A percentile compares a stretch with the other conserved stretches of the same genome.
Conservation (phyloP, 345 rosid genomes). For the Linum lewisii region DNA sequence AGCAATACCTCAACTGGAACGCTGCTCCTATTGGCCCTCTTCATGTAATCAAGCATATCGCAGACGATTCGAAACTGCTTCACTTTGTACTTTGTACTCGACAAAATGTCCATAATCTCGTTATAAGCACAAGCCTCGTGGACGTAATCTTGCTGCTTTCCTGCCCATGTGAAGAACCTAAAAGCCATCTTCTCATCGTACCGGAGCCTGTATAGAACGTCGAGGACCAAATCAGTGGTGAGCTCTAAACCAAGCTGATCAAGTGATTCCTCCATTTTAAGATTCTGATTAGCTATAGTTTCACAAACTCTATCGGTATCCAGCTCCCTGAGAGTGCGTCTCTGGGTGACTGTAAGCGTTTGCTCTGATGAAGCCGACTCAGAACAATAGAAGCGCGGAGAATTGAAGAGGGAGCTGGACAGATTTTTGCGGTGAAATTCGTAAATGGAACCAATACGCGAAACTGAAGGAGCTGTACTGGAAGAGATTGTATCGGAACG, state of each 20-base stretch:
- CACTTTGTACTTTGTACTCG: conserved; percentile 71
- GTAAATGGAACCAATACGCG: neutral
- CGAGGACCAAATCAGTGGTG: conserved; percentile 48
- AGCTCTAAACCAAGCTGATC: conserved; percentile 38
- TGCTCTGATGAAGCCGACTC: neutral
- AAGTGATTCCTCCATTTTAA: conserved; percentile 53
- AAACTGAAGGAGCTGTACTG: neutral
- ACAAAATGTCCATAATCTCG: conserved; percentile 70
- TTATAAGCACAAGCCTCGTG: conserved; percentile 60
- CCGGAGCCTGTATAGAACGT: conserved; percentile 55
- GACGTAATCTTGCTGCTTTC: conserved; percentile 40
- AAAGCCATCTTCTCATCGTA: conserved; percentile 69
- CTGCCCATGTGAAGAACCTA: conserved; percentile 81
- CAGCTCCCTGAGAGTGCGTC: neutral
- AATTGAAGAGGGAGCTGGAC: neutral
- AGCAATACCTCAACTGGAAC: conserved; percentile 55
- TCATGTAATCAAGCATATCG: conserved; percentile 79
- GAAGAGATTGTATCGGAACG: neutral
- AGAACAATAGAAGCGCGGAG: neutral
- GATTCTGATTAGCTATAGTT: conserved; percentile 14
- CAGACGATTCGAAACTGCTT: conserved; percentile 72
- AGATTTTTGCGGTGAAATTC: too few relatives aligned
- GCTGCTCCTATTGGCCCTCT: conserved; percentile 39
- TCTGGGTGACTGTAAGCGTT: neutral
- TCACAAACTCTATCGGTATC: neutral